Evolutionary conservation across 2,329 filamentous ascomycete species (phyloP), one percentile per base, ranked within the genome.

Genomic region (Blastomyces silverae): DNA sequence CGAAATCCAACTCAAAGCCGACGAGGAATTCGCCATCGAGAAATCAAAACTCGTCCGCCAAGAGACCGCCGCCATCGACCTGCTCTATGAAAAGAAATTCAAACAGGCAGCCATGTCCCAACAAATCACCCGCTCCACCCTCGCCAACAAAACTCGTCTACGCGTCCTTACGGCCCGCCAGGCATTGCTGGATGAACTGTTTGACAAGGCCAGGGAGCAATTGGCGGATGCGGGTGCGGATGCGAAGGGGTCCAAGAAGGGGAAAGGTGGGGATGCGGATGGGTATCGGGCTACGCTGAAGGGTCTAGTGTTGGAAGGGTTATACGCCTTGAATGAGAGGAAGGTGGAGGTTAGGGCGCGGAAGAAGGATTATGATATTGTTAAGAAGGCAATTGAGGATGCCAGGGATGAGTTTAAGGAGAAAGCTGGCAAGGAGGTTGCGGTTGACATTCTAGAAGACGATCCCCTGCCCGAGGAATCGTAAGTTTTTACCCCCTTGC

Each of bases 21-120:
- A 97, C 82, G 92, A 97, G 80, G 94, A 99, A 80, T 97, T 97
- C 80, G 90, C 91, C 77, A 97, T 97, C 77, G 94, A 99, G 78
- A 99, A 99, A 82, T 94, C 92, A 73, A 97, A 96, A 84, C 90
- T 99, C 61, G 94, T 97, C 73, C 93, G 91, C 77, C 88, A 95
- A 80, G 94, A 97, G 81, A 97, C 90, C 63, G 86, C 91, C 75
- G 81, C 91, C 79, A 97, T 99, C 83, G 94, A 99, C 81, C 83
- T 84, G 70, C 83, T 89, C 72, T 99, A 97, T 85, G 90, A 93
- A 81, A 97, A 96, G 87, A 97, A 97, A 83, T 95, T 95, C 87
- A 99, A 97, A 84, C 90, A 96, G 81, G 93, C 94, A 73, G 86
- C 89, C 82, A 96, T 97, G 91, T 93, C 91, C 68, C 94, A 97